These are phyloP conservation scores for Oryza punctata DNA, from an alignment of 176 grass and related monocot species.

Conservation along the genomic window DNA sequence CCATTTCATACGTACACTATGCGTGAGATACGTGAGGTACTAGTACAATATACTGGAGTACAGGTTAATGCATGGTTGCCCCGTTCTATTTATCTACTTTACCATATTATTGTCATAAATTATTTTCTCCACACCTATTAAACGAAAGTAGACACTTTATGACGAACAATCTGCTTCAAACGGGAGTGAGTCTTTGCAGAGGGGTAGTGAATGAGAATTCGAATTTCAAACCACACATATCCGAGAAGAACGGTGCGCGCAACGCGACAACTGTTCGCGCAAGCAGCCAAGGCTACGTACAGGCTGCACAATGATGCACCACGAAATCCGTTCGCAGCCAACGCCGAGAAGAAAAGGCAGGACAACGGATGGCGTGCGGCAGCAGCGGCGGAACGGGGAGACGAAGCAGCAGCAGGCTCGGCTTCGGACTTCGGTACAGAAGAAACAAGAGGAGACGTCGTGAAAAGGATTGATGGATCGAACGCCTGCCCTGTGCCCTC, in stretches of 20 bases:
- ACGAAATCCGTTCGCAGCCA: no score
- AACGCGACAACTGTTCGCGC: neutral
- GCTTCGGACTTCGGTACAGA: neutral
- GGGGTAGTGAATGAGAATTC: neutral
- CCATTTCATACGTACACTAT: neutral
- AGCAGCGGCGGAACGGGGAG: neutral
- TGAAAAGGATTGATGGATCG: neutral
- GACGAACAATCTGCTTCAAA: no score
- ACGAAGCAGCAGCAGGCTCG: no score
- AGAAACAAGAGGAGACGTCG: neutral
- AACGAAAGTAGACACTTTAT: no score
- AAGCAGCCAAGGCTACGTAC: constrained; percentile 4
- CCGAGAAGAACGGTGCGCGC: neutral
- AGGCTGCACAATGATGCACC: neutral
- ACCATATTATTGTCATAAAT: no score
- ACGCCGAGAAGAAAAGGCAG: neutral
- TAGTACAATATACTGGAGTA: no score
- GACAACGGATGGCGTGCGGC: neutral
- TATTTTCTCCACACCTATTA: no score
- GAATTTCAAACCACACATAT: constrained; percentile 13
- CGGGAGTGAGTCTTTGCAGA: no score
- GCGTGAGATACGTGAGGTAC: neutral
- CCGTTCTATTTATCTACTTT: no score
- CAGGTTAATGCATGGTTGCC: no score
- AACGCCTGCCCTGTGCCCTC: neutral